Evolutionary conservation across 2,329 filamentous ascomycete species (phyloP).

Genomic region (Diplodia sapinea): DNA sequence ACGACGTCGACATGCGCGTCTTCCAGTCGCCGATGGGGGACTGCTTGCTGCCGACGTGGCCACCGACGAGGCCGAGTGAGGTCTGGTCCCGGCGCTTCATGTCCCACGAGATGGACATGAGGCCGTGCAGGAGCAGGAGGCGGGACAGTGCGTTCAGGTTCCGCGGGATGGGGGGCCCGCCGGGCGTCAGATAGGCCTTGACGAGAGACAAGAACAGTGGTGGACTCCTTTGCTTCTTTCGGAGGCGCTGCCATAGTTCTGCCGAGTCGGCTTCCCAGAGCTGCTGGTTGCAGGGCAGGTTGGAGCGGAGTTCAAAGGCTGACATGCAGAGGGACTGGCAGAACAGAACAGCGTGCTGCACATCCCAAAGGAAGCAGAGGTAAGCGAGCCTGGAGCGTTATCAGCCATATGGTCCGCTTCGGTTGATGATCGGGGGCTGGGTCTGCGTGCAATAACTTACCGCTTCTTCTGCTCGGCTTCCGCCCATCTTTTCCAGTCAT

Average conservation of each 20-base stretch:
- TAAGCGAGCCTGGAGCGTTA: slow-evolving; percentile 54
- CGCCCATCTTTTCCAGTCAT: slow-evolving; percentile 60
- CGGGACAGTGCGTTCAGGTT: slow-evolving; percentile 60
- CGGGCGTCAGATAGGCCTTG: slow-evolving; percentile 59
- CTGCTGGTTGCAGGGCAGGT: slow-evolving; percentile 60
- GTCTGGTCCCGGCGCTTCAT: slow-evolving; percentile 68
- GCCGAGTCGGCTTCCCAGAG: slow-evolving; percentile 65
- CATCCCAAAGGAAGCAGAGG: slow-evolving; percentile 71
- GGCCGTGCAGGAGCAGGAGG: slow-evolving; percentile 62
- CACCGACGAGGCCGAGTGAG: slow-evolving; percentile 48
- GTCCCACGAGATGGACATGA: slow-evolving; percentile 69
- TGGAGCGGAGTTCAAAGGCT: slow-evolving; percentile 65
- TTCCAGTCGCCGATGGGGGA: slow-evolving; percentile 56
- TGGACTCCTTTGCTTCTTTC: slow-evolving; percentile 45
- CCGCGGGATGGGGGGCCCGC: slow-evolving; percentile 39
- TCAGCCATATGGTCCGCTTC: neutral
- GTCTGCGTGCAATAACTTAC: slow-evolving; percentile 37
- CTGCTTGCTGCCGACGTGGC: neutral
- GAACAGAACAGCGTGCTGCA: slow-evolving; percentile 68
- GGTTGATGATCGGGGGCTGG: neutral
- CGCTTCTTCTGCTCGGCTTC: slow-evolving; percentile 65
- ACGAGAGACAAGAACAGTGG: slow-evolving; percentile 59
- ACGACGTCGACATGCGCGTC: slow-evolving; percentile 58
- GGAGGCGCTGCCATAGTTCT: slow-evolving; percentile 56
- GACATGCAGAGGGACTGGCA: slow-evolving; percentile 72